Base-by-base conservation (phyloP, 192 early-diverging fungal species). In the Podochytrium sp. region DNA sequence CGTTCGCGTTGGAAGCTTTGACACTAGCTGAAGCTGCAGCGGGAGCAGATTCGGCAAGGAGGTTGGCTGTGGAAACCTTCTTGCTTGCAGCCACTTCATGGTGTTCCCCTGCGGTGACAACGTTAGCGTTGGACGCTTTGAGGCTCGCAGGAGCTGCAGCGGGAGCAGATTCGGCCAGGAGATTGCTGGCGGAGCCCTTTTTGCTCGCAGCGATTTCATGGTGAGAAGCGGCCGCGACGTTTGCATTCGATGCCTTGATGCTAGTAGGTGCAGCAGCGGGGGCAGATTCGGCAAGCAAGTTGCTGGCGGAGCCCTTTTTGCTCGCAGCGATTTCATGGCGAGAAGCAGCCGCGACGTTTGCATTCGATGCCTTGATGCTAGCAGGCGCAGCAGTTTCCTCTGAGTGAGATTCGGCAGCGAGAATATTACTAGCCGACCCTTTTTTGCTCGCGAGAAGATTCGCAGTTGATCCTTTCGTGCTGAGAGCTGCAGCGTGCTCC, bases 121-220 rank as follows among this genome's bases (percentile, higher is more conserved):
- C 12, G n/a, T 69, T 56, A 12, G 66, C 47, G 7, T 29, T 55
- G 5, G 66, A 69, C n/a, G 50, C 51, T 29, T 69, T 69, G 27
- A 56, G 32, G 1, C 59, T 61, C n/a, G 29, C 59, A 14, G 59
- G 4, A 35, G 37, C 34, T 7, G 33, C n/a, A 7, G 59, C 38
- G n/a, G 55, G 23, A 12, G 55, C 55, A 27, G 12, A 27, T 12
- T 57, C 23, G 29, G 60, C 60, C 37, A 35, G 25, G 4, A 18
- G 25, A 62, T 62, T 62, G 23, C 6, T 27, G 29, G 55, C 27
- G 55, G 34, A 12, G 6, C 37, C 60, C 37, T 66, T 7, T 27
- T 49, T 12, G n/a, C 12, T 14, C 47, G 12, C 12, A 49, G 12
- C 12, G 47, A 12, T 58, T 63, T 63, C 61, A 39, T 41, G 34